Evolutionary conservation across 202 grass and related monocot genomes (phyloP), one percentile per base, ranked within the genome.

Genomic region (Bolboschoenoplectus hybrid): DNA sequence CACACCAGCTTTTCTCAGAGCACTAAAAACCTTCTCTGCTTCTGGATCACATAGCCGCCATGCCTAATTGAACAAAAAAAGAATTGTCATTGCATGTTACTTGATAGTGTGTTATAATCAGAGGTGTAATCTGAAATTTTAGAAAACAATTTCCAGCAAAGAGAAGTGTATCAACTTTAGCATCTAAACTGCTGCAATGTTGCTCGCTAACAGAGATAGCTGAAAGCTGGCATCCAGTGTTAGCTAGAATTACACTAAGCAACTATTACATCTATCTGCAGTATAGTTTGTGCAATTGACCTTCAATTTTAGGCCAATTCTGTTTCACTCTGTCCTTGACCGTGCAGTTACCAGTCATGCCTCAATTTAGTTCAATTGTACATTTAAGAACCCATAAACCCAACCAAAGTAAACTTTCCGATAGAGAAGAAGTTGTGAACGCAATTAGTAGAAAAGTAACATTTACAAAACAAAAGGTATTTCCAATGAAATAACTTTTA

Each of bases 1-100:
- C 32, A 98, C 97, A 83, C 97, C 97, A 89, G 91, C 90, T 89
- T 89, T 92, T 90, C 85, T 92, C 80, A 96, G 62, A 84, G 93
- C 89, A 81, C 87, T 77, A 49, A 98, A 98, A 83, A 94, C 97
- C 43, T 86, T 88, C 66, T 92, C 94, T 26, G 97, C 93, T 67
- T 96, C 89, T 55, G 93, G 93, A 82, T 99, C 93, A 3, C 90
- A 96, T 55, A 99, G 91, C 74, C 76, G 74, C 97, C 97, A 99
- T 81, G 97, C 97, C 97, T 99, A 82, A 74, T 51, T 40, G 87
- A 91, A 86, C 60, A 85, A 65, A 87, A 85, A 60, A 20, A 55
- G 74, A 44, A 75, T 65, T 46, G 52, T 92, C 44, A 94, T 65
- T 55, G 40, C 56, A 69, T 36, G 13, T 67, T 83, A 2, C 63